Evolutionary conservation across 208 protist genomes (phyloP).

Genomic region (Crithidia acanthocephali): DNA sequence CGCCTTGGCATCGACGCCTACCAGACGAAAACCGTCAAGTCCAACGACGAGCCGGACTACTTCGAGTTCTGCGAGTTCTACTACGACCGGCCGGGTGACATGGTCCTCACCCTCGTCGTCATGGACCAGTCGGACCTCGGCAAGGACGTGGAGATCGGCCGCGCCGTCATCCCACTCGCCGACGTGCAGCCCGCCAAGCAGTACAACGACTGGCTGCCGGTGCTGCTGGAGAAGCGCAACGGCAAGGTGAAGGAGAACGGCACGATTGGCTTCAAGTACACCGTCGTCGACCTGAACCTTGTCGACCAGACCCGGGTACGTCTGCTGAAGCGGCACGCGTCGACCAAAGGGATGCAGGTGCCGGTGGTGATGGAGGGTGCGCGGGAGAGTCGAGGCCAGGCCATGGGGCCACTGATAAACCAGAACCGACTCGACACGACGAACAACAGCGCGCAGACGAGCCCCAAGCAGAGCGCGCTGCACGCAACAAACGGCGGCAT

Average conservation of each 20-base stretch:
- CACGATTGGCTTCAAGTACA: conserved; percentile 81
- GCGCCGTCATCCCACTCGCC: conserved; percentile 56
- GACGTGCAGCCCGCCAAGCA: conserved; percentile 44
- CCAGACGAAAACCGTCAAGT: conserved; percentile 69
- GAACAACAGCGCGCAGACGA: background rate
- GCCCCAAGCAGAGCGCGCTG: background rate
- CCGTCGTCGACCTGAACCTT: conserved; percentile 65
- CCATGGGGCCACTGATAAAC: background rate
- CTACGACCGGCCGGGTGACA: conserved; percentile 53
- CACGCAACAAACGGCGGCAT: background rate
- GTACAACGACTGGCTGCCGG: conserved; percentile 74
- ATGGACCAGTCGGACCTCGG: conserved; percentile 78
- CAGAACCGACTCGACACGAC: background rate
- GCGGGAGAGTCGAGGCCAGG: background rate
- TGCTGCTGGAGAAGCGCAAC: conserved; percentile 39
- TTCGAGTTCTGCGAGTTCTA: conserved; percentile 87
- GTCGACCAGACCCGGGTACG: conserved; percentile 55
- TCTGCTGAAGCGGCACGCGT: conserved; percentile 33
- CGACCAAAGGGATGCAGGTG: background rate
- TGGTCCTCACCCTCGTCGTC: conserved; percentile 65
- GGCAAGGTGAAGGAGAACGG: conserved; percentile 42
- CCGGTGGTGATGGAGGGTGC: conserved; percentile 14
- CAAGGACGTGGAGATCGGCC: conserved; percentile 67
- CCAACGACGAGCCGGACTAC: conserved; percentile 77
- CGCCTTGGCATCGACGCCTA: conserved; percentile 72